Evolutionary conservation across 2,329 filamentous ascomycete genomes (phyloP).

Genomic region (Trichoderma lentiforme): DNA sequence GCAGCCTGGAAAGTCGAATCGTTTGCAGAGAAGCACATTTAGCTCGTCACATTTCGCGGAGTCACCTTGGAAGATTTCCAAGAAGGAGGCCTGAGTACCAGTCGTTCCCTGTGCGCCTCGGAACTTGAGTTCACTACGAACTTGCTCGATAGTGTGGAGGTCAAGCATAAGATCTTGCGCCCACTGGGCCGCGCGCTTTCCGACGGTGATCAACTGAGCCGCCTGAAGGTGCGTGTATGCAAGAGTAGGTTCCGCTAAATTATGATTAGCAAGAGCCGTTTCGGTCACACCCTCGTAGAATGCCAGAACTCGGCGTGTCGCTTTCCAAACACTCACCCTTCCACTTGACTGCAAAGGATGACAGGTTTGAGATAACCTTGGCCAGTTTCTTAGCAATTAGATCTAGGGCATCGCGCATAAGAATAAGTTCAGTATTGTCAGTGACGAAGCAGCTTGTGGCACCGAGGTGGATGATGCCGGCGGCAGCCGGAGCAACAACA

Average conservation of each 20-base stretch:
- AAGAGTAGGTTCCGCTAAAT: conserved; percentile 58
- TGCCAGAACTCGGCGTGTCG: neutral
- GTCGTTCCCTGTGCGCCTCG: conserved; percentile 66
- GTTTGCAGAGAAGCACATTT: conserved; percentile 54
- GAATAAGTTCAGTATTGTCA: conserved; percentile 75
- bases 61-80: conserved; percentile 45
- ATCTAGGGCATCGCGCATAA: conserved; percentile 62
- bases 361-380: conserved; percentile 72
- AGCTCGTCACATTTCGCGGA: conserved; percentile 49
- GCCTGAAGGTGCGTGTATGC: conserved; percentile 71
- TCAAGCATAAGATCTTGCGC: conserved; percentile 64
- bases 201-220: neutral
- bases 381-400: conserved; percentile 76
- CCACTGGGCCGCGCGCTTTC: conserved; percentile 57
- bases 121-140: conserved; percentile 67
- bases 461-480: conserved; percentile 78
- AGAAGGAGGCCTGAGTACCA: conserved; percentile 74
- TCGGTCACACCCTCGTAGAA: neutral
- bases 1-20: conserved; percentile 49
- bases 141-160: conserved; percentile 67
- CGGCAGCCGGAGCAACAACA: conserved; percentile 68
- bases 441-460: conserved; percentile 56
- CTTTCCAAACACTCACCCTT: conserved; percentile 40
- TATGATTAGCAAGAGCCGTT: neutral
- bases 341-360: conserved; percentile 67